These are phyloP conservation scores for Eucalyptus shirleyi DNA, from an alignment of 345 rosid species.

Conservation along the genomic window DNA sequence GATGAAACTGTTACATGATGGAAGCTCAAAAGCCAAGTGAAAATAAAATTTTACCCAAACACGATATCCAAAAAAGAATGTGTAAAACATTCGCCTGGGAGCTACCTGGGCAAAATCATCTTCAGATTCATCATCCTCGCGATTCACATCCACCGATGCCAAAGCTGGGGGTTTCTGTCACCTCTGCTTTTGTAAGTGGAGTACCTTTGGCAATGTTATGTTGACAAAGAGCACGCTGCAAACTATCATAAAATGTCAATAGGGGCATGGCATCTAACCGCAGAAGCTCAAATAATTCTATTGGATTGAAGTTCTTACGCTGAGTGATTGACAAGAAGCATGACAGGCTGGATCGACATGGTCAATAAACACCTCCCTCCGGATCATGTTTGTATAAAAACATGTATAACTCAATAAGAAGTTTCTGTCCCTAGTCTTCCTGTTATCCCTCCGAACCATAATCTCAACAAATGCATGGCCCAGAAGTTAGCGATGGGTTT, in stretches of 20 bases:
- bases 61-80: background rate
- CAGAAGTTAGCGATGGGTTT: background rate
- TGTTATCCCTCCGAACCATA: background rate
- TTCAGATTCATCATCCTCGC: constrained; percentile 70
- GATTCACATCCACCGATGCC: constrained; percentile 45
- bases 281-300: background rate
- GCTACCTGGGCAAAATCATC: constrained; percentile 65
- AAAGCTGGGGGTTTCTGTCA: constrained; percentile 11
- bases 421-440: background rate
- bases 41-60: background rate
- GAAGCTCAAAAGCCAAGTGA: background rate
- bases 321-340: constrained; percentile 68
- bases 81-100: background rate
- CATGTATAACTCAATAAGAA: background rate
- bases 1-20: background rate
- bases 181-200: constrained; percentile 7
- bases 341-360: constrained; percentile 70
- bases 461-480: background rate
- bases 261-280: background rate
- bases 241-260: constrained; percentile 59
- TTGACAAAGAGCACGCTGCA: constrained; percentile 70
- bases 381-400: background rate
- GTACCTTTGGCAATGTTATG: constrained; percentile 70
- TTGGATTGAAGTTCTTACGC: constrained; percentile 23
- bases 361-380: constrained; percentile 28